Percentiles rank a stretch among this genome's conserved stretches.
phyloP scores from a whole-genome alignment of 192 early-diverging fungal genomes.

The Coemansia sp. region DNA sequence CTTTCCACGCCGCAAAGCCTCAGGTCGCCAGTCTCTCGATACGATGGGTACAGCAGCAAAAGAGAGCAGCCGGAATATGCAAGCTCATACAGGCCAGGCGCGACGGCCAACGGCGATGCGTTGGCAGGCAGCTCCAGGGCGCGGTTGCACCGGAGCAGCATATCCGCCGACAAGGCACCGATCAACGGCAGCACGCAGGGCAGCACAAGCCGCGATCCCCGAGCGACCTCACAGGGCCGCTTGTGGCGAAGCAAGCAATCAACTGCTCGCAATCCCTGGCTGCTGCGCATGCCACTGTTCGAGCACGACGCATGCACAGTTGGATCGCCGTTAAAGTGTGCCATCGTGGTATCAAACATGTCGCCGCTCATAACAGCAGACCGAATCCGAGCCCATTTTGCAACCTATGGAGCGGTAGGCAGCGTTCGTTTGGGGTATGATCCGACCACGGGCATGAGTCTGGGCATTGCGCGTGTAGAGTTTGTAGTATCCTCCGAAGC shows the following conservation, averaged over 20 bases:
- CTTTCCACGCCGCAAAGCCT: slow-evolving; percentile 35
- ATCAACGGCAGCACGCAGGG: background rate
- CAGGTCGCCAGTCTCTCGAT: slow-evolving; percentile 21
- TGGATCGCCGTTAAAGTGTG: slow-evolving; percentile 12
- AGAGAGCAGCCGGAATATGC: background rate
- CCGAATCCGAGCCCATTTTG: slow-evolving; percentile 45
- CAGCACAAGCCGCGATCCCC: slow-evolving; percentile 27
- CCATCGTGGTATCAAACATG: slow-evolving; percentile 44
- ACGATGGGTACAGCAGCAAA: background rate
- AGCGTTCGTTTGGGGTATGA: slow-evolving; percentile 42
- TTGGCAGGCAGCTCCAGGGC: background rate
- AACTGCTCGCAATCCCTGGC: background rate
- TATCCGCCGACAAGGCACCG: background rate
- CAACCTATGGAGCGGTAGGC: slow-evolving; percentile 42
- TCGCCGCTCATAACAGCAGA: slow-evolving; percentile 46
- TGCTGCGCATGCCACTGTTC: slow-evolving; percentile 39
- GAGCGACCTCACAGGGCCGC: slow-evolving; percentile 16
- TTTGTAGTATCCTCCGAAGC: slow-evolving; percentile 26
- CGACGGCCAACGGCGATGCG: background rate
- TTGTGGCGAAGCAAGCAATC: slow-evolving; percentile 31
- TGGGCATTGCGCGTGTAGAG: slow-evolving; percentile 52
- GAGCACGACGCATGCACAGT: slow-evolving; percentile 37
- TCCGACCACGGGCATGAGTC: slow-evolving; percentile 52
- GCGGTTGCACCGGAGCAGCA: too few species aligned
- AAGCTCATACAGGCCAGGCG: background rate